phyloP scores from a whole-genome alignment of 305 asterid species.

The Fraxinus nigra region DNA sequence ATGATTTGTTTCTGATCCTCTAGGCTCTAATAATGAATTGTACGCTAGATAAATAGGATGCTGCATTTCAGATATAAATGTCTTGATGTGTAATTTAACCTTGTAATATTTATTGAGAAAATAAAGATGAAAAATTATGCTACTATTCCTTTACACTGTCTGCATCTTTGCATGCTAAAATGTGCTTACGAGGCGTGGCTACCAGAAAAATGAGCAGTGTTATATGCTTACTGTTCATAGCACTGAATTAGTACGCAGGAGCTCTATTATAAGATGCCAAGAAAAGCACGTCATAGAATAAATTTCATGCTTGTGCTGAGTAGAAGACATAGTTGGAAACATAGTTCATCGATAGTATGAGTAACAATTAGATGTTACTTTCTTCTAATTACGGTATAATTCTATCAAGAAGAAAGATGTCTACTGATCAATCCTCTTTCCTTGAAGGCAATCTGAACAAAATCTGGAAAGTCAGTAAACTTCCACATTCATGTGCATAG shows the following conservation, averaged over 20 bases:
- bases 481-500: not conserved
- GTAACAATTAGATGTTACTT: not conserved
- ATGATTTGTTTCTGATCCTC: constrained; percentile 9
- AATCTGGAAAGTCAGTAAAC: not conserved
- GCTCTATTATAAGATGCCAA: not conserved
- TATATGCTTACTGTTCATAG: not conserved
- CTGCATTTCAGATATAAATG: not conserved
- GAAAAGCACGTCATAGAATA: not conserved
- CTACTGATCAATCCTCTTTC: not conserved
- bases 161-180: not conserved
- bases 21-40: not conserved
- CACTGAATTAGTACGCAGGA: not conserved
- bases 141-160: not conserved
- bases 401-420: not conserved
- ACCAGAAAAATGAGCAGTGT: not conserved
- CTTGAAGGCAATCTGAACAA: not conserved
- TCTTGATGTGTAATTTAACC: not conserved
- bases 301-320: not conserved
- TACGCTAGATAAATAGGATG: not conserved
- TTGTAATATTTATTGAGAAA: not conserved
- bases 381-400: not conserved
- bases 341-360: not conserved
- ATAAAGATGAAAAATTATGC: not conserved
- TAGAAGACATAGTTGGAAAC: not conserved
- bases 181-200: not conserved